phyloP scores from a whole-genome alignment of 2,329 filamentous ascomycete genomes.

The Cladosporium sp. region DNA sequence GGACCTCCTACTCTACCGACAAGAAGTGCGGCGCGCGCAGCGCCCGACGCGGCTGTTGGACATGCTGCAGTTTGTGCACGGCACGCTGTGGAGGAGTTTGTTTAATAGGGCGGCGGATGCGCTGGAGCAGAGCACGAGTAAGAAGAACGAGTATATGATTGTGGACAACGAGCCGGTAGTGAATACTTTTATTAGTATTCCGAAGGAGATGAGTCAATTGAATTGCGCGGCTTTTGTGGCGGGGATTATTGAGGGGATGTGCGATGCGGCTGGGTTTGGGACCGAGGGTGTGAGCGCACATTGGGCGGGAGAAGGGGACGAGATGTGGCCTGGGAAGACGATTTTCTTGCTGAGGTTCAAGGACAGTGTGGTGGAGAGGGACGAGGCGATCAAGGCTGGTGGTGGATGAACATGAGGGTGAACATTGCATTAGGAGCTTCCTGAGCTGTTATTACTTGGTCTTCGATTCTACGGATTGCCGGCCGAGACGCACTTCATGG shows the following conservation, averaged over 20 bases:
- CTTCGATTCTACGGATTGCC: slow-evolving; percentile 15
- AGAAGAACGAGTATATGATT: slow-evolving; percentile 97
- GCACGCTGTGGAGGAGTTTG: slow-evolving; percentile 86
- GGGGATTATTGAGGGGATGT: slow-evolving; percentile 91
- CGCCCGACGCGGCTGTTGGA: slow-evolving; percentile 86
- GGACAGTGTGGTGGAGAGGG: slow-evolving; percentile 85
- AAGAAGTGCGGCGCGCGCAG: slow-evolving; percentile 64
- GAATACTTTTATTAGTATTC: slow-evolving; percentile 89
- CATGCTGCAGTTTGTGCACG: slow-evolving; percentile 93
- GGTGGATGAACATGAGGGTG: slow-evolving; percentile 26
- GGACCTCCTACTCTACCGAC: slow-evolving; percentile 87
- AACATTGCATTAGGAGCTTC: background rate
- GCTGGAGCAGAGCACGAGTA: slow-evolving; percentile 82
- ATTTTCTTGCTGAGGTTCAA: slow-evolving; percentile 95
- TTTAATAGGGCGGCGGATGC: slow-evolving; percentile 89
- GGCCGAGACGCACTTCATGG: background rate
- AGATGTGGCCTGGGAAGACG: slow-evolving; percentile 92
- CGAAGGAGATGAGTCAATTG: slow-evolving; percentile 91
- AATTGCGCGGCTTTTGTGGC: slow-evolving; percentile 96
- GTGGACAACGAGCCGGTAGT: slow-evolving; percentile 97
- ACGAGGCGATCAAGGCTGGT: slow-evolving; percentile 55
- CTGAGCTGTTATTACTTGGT: background rate
- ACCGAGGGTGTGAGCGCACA: slow-evolving; percentile 85
- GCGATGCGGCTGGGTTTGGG: slow-evolving; percentile 87
- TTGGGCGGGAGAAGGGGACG: slow-evolving; percentile 58